Evolutionary conservation across 2,329 filamentous ascomycete species (phyloP).

Genomic region (Colletotrichum scovillei): DNA sequence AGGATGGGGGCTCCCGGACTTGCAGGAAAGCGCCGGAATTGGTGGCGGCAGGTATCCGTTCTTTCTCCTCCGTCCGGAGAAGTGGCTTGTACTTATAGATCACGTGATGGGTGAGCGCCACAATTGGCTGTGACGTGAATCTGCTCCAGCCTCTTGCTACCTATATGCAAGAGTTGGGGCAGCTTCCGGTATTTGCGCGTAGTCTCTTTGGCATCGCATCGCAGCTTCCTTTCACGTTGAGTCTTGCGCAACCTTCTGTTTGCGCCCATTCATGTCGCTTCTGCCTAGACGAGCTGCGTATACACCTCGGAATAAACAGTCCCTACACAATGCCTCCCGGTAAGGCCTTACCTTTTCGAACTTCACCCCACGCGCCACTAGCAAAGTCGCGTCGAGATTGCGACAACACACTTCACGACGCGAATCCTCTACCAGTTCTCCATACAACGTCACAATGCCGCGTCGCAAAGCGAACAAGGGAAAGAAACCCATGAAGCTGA

Average conservation of each 20-base stretch:
- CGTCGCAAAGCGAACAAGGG: background rate
- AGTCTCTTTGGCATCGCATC: background rate
- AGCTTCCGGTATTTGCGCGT: background rate
- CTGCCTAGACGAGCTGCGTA: background rate
- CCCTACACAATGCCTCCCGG: slow-evolving; percentile 32
- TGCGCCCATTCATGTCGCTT: background rate
- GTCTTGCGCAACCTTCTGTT: background rate
- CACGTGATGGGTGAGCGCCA: background rate
- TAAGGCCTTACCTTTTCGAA: slow-evolving; percentile 11
- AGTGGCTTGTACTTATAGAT: background rate
- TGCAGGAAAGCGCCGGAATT: slow-evolving; percentile 1
- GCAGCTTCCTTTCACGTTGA: background rate
- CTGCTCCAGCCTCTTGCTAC: slow-evolving; percentile 3
- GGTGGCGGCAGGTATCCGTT: slow-evolving; percentile 7
- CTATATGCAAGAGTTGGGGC: background rate
- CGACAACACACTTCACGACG: background rate
- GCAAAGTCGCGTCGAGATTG: slow-evolving; percentile 13
- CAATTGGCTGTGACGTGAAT: background rate
- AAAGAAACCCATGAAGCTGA: slow-evolving; percentile 14
- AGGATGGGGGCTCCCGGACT: slow-evolving; percentile 14
- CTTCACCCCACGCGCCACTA: background rate
- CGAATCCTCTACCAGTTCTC: background rate
- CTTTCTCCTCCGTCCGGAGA: slow-evolving; percentile 6
- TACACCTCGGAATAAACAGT: background rate
- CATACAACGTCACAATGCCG: slow-evolving; percentile 1